Evolutionary conservation across 2,329 filamentous ascomycete species (phyloP), one percentile per base, ranked within the genome.

Genomic region (Colletotrichum sp.): DNA sequence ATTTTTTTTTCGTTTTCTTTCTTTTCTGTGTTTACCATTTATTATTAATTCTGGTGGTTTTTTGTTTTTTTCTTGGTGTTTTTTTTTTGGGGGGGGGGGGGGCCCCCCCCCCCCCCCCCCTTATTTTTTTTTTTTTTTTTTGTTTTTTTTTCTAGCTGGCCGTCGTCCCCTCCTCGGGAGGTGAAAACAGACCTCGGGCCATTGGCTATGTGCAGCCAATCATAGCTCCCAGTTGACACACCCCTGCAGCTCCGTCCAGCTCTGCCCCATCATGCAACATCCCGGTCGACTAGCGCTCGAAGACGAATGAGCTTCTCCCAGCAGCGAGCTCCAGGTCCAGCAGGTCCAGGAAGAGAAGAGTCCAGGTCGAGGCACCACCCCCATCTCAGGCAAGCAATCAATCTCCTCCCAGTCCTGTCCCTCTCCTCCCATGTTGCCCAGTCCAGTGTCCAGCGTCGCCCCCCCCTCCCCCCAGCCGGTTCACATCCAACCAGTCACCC

Each of bases 241-340:
- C 59, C 74, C 74, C 71, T 76, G 74, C 65, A 74, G 74, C 74
- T 76, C 49, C 65, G 44, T 65, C 49, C 65, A 74, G 71, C 74
- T 69, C 72, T 74, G 64, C 49, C 59, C 70, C 60, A 26, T 69
- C 64, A 60, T 65, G 71, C 71, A 69, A 65, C 34, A 76, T 74
- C 74, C 74, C 49, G 49, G 74, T 69, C 70, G 28, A 26, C 34
- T 63, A 28, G 62, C 62, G 36, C 7, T 39, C 36, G 9, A 32
- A 68, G 69, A 72, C 72, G 69, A 75, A 75, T 75, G 74, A 76
- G 70, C 74, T 64, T 60, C 34, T 64, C 59, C 24, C 28, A 69
- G 44, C 57, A 76, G 73, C 66, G 49, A 76, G 64, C 74, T 76
- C 44, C 73, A 63, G 26, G 69, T 72, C 69, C 72, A 62, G 28